A percentile compares a stretch with the other conserved stretches of the same genome.
Evolutionary conservation across 2,329 filamentous ascomycete species (phyloP).

Genomic region (Talaromyces sp.): DNA sequence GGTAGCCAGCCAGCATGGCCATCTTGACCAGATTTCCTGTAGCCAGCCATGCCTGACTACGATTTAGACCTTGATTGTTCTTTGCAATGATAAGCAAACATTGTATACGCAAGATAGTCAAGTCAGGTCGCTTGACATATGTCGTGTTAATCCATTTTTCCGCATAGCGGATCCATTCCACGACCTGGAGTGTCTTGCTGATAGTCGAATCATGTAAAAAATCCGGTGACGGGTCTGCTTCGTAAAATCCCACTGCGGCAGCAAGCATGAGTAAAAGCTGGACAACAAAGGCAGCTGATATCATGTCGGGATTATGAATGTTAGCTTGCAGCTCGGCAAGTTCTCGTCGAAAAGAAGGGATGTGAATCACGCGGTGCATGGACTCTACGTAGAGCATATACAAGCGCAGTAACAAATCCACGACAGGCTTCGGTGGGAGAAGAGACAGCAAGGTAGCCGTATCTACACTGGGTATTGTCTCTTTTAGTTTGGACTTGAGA

Average conservation of each 20-base stretch:
- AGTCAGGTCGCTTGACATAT: conserved; percentile 50
- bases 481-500: conserved; percentile 28
- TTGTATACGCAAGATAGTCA: conserved; percentile 47
- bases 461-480: conserved; percentile 27
- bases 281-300: conserved; percentile 29
- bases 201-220: conserved; percentile 21
- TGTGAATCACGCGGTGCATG: conserved; percentile 37
- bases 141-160: conserved; percentile 83
- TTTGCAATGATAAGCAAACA: conserved; percentile 49
- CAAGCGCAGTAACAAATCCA: conserved; percentile 34
- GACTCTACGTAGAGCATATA: conserved; percentile 40
- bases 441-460: conserved; percentile 27
- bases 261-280: conserved; percentile 37
- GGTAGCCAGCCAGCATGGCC: conserved; percentile 51
- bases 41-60: conserved; percentile 49
- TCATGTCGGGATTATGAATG: conserved; percentile 22
- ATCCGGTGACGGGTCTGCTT: conserved; percentile 24
- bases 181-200: conserved; percentile 26
- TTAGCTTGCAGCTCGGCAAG: conserved; percentile 35
- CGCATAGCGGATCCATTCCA: conserved; percentile 81
- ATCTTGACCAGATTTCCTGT: conserved; percentile 48
- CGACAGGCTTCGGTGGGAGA: conserved; percentile 31
- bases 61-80: conserved; percentile 47
- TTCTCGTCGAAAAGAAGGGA: conserved; percentile 36
- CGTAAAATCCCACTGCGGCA: conserved; percentile 35